These are phyloP conservation scores for Arthrobotrys conoides DNA, from an alignment of 2,329 filamentous ascomycete genomes.

Conservation along the genomic window DNA sequence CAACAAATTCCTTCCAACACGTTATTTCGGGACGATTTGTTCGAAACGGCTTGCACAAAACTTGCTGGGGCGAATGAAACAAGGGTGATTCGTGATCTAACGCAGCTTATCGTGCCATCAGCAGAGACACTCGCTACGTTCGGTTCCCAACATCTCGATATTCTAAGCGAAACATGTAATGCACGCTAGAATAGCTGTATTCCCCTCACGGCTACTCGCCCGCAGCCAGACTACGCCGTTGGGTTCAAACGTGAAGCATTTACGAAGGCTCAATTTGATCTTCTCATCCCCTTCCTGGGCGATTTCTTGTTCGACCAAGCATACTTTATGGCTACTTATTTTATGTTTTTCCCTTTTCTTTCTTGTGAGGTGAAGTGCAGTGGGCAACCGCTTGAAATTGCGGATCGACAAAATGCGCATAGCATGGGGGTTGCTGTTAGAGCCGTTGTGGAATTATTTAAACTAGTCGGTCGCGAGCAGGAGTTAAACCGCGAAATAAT, in stretches of 20 bases:
- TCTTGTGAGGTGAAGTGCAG: constrained; percentile 70
- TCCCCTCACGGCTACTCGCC: constrained; percentile 66
- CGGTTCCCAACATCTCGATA: constrained; percentile 65
- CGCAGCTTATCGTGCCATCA: constrained; percentile 67
- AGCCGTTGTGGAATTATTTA: constrained; percentile 68
- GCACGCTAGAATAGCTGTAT: constrained; percentile 68
- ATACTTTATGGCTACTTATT: constrained; percentile 69
- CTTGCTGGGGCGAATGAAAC: constrained; percentile 66
- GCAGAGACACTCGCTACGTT: constrained; percentile 66
- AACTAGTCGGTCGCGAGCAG: constrained; percentile 65
- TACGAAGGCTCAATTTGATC: constrained; percentile 68
- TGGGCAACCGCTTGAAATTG: constrained; percentile 66
- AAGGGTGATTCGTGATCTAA: constrained; percentile 67
- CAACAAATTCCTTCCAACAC: constrained; percentile 63
- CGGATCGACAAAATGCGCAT: constrained; percentile 68
- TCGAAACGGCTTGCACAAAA: constrained; percentile 66
- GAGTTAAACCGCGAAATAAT: constrained; percentile 68
- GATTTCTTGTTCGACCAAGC: constrained; percentile 65
- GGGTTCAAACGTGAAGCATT: constrained; percentile 69
- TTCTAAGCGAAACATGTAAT: constrained; percentile 68
- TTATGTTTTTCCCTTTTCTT: constrained; percentile 71
- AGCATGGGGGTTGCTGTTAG: constrained; percentile 68
- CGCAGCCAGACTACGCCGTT: constrained; percentile 69
- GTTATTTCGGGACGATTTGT: constrained; percentile 67
- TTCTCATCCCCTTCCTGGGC: constrained; percentile 67